These are phyloP conservation scores for Colletotrichum sp. DNA, from an alignment of 2,329 filamentous ascomycete genomes.

Conservation along the genomic window DNA sequence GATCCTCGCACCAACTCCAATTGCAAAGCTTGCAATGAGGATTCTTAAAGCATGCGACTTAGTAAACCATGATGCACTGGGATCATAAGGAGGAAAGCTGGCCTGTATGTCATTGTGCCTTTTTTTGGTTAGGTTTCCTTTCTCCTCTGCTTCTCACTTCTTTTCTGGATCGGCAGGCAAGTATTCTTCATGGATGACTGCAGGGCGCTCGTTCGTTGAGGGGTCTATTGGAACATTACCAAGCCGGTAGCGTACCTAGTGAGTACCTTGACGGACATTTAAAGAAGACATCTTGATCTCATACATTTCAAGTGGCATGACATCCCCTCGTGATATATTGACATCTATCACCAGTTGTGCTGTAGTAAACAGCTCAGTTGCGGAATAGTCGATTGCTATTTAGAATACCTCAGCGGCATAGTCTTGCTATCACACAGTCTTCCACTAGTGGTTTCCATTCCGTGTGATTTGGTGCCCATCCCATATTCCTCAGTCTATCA, in stretches of 20 bases:
- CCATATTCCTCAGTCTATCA: neutral
- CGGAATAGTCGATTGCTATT: neutral
- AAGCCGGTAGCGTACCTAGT: no score
- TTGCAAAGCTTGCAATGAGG: neutral
- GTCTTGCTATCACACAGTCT: neutral
- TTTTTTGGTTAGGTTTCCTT: neutral
- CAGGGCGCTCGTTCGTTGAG: no score
- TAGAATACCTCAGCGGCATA: neutral
- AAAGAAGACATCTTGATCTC: no score
- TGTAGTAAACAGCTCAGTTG: no score
- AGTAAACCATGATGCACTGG: neutral
- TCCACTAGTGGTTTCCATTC: neutral
- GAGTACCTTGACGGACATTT: no score
- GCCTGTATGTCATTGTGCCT: neutral
- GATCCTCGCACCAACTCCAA: conserved; percentile 6
- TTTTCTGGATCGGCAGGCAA: no score
- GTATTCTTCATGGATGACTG: no score
- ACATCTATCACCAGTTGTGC: no score
- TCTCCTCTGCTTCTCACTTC: no score
- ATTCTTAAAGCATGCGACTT: neutral
- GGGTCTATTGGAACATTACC: no score
- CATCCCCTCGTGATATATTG: no score
- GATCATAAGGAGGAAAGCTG: neutral
- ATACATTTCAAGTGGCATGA: no score
- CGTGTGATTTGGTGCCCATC: neutral